Conservation (phyloP, 345 rosid genomes). For the Citrus maxima region DNA sequence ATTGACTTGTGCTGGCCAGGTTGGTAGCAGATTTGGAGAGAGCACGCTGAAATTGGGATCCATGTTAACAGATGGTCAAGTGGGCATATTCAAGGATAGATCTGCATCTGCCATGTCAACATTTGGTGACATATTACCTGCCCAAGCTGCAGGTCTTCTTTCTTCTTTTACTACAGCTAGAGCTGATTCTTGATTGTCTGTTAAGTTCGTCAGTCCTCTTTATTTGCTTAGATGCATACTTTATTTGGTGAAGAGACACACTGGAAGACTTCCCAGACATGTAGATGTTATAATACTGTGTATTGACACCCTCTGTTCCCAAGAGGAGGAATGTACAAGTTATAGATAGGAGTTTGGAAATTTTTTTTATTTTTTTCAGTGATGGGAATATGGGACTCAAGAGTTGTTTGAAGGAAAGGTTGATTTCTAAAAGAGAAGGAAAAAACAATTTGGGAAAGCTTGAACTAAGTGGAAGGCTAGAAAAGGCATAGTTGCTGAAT, state of each 20-base stretch:
- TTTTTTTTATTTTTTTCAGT: too few species aligned
- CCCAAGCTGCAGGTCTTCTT: conserved; percentile 94
- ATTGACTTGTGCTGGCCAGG: conserved; percentile 43
- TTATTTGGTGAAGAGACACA: not conserved
- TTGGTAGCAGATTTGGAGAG: conserved; percentile 95
- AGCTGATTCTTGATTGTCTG: conserved; percentile 44
- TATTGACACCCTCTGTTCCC: not conserved
- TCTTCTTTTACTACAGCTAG: conserved; percentile 83
- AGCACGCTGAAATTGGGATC: conserved; percentile 94
- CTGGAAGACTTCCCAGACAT: not conserved
- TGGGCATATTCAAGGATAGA: conserved; percentile 93
- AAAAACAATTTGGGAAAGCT: not conserved
- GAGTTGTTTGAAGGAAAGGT: not conserved
- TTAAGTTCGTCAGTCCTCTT: not conserved
- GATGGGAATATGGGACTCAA: not conserved
- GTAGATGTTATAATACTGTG: not conserved
- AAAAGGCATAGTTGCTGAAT: not conserved
- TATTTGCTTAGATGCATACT: not conserved
- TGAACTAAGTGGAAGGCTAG: not conserved
- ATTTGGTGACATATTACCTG: conserved; percentile 93
- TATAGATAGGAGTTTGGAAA: not conserved
- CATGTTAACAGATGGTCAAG: conserved; percentile 93
- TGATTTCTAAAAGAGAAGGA: not conserved
- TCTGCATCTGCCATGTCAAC: conserved; percentile 96
- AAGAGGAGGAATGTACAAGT: not conserved